Evolutionary conservation across 495 filamentous ascomycete species (phyloP).

Genomic region (Extremus antarcticus): DNA sequence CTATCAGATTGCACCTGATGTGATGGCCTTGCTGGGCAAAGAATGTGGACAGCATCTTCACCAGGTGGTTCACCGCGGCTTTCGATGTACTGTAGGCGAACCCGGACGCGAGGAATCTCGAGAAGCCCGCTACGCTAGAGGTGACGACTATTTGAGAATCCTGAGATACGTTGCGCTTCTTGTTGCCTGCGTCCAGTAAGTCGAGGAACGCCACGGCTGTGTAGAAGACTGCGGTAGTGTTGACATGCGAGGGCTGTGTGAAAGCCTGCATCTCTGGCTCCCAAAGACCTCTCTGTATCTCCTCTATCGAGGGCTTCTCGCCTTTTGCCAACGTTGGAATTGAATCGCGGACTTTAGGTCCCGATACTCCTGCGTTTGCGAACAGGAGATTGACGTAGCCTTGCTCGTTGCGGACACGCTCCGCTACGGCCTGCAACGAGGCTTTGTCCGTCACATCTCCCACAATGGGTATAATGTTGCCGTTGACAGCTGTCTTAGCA

Average conservation of each 20-base stretch:
- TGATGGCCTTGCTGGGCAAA: conserved; percentile 25
- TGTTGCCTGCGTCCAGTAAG: conserved; percentile 35
- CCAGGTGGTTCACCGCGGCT: conserved; percentile 25
- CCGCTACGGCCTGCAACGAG: conserved; percentile 26
- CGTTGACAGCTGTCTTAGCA: conserved; percentile 11
- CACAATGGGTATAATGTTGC: conserved; percentile 31
- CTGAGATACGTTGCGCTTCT: conserved; percentile 20
- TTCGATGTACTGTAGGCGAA: conserved; percentile 25
- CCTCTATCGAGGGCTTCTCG: conserved; percentile 11
- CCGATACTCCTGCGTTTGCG: conserved; percentile 20
- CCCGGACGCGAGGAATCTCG: conserved; percentile 20
- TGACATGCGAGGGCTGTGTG: conserved; percentile 27
- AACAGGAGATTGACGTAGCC: conserved; percentile 31
- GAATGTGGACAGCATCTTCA: conserved; percentile 28
- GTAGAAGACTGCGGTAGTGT: conserved; percentile 32
- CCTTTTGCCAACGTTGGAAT: neutral
- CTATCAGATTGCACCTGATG: conserved; percentile 22
- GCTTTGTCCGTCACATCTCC: conserved; percentile 37
- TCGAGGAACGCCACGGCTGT: conserved; percentile 36
- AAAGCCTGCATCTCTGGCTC: conserved; percentile 16
- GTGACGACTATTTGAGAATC: conserved; percentile 30
- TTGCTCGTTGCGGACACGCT: conserved; percentile 28
- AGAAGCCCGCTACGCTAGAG: conserved; percentile 26
- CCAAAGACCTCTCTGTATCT: conserved; percentile 16
- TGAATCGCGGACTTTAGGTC: conserved; percentile 5